A percentile compares a stretch with the other conserved stretches of the same genome.
Evolutionary conservation across 306 rosid species (phyloP).

Genomic region (Cercis canadensis): DNA sequence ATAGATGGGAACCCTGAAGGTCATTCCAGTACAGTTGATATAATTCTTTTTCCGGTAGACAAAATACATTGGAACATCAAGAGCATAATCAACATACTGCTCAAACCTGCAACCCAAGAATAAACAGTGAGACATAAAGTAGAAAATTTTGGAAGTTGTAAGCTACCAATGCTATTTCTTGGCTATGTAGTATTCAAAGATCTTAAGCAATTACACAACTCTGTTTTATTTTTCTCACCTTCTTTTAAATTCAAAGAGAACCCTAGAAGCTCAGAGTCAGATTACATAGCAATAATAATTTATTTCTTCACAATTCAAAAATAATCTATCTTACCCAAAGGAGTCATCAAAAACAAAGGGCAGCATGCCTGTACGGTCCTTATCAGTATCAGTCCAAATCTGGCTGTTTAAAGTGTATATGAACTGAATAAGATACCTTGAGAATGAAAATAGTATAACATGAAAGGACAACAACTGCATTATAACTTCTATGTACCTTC

Average conservation of each 20-base stretch:
- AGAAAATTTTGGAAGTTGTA: too few relatives aligned
- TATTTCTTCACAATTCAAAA: constrained; percentile 12
- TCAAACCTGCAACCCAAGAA: constrained; percentile 71
- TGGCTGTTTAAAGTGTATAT: constrained; percentile 63
- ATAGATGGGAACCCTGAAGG: constrained; percentile 86
- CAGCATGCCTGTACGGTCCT: constrained; percentile 90
- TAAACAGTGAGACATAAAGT: not conserved
- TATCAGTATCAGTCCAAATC: constrained; percentile 94
- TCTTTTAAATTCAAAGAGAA: constrained; percentile 7
- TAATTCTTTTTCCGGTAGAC: constrained; percentile 82
- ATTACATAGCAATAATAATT: constrained; percentile 24
- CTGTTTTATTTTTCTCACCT: constrained; percentile 5
- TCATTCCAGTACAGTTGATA: constrained; percentile 89
- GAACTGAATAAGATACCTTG: constrained; percentile 30
- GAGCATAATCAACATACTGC: constrained; percentile 95
- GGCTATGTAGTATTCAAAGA: not conserved
- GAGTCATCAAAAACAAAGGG: constrained; percentile 95
- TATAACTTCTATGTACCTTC: constrained; percentile 63
- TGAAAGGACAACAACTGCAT: constrained; percentile 28
- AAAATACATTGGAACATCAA: constrained; percentile 97
- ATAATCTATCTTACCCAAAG: constrained; percentile 67
- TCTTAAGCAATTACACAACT: constrained; percentile 18
- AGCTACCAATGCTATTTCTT: too few relatives aligned
- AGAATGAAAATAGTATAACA: constrained; percentile 9
- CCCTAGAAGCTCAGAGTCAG: constrained; percentile 10